phyloP scores from a whole-genome alignment of 2,329 filamentous ascomycete species.

The Lojkania enalia region DNA sequence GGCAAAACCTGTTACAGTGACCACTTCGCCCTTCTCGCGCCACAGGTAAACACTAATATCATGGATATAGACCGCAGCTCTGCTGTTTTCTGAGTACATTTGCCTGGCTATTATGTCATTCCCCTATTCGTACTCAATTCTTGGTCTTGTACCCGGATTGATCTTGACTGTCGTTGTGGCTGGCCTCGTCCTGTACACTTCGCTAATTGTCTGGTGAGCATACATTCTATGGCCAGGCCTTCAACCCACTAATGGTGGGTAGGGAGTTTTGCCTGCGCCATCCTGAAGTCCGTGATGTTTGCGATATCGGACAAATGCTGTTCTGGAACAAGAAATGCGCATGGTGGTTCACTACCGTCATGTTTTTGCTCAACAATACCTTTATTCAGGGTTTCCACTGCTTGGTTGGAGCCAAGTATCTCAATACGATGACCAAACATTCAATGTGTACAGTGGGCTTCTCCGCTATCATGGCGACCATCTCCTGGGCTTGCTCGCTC shows the following conservation, averaged over 20 bases:
- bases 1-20: constrained; percentile 3
- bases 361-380: constrained; percentile 94
- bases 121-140: constrained; percentile 85
- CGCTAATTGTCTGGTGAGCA: constrained; percentile 63
- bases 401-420: constrained; percentile 80
- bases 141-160: constrained; percentile 83
- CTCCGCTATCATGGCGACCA: constrained; percentile 70
- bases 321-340: constrained; percentile 82
- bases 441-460: constrained; percentile 79
- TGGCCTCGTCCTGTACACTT: constrained; percentile 80
- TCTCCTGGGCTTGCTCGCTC: constrained; percentile 78
- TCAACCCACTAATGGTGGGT: constrained; percentile 14
- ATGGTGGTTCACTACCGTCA: constrained; percentile 70
- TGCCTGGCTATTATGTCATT: constrained; percentile 94
- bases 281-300: constrained; percentile 88
- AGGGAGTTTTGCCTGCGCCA: constrained; percentile 92
- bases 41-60: constrained; percentile 22
- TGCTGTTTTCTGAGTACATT: constrained; percentile 95
- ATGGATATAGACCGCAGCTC: constrained; percentile 69
- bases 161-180: constrained; percentile 82
- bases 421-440: constrained; percentile 82
- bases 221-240: background rate
- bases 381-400: constrained; percentile 88
- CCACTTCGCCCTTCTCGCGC: no score
- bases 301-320: constrained; percentile 92